A percentile compares a stretch with the other conserved stretches of the same genome.
Conservation (phyloP, 2,329 filamentous ascomycete species). For the Verticillium isaacii region DNA sequence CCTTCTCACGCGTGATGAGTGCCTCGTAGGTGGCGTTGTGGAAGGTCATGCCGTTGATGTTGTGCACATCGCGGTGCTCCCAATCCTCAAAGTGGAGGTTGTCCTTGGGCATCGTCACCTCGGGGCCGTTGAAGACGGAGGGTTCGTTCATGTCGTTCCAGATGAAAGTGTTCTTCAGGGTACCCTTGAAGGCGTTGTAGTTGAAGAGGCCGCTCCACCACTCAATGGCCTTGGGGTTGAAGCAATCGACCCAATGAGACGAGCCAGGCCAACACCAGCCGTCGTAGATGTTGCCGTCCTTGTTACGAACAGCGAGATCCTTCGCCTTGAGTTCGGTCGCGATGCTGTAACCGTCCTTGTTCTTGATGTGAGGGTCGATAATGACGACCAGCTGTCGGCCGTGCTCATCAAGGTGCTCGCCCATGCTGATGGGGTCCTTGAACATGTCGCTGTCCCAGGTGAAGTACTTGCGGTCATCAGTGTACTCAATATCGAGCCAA, state of each 20-base stretch:
- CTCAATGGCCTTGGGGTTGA: slow-evolving; percentile 83
- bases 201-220: slow-evolving; percentile 93
- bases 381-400: slow-evolving; percentile 90
- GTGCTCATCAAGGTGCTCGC: slow-evolving; percentile 77
- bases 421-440: slow-evolving; percentile 79
- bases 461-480: slow-evolving; percentile 96
- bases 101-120: slow-evolving; percentile 98
- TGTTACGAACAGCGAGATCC: slow-evolving; percentile 80
- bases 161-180: slow-evolving; percentile 80
- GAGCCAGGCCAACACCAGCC: slow-evolving; percentile 99
- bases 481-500: slow-evolving; percentile 98
- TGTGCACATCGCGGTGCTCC: slow-evolving; percentile 97
- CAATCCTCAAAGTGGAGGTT: slow-evolving; percentile 87
- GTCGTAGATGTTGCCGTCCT: slow-evolving; percentile 83
- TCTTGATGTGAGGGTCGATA: slow-evolving; percentile 98
- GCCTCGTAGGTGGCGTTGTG: slow-evolving; percentile 91
- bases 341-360: slow-evolving; percentile 70
- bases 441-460: slow-evolving; percentile 93
- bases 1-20: slow-evolving; percentile 77
- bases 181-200: slow-evolving; percentile 83
- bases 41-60: slow-evolving; percentile 91
- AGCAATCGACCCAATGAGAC: slow-evolving; percentile 93
- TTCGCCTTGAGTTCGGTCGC: slow-evolving; percentile 79
- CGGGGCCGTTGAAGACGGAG: slow-evolving; percentile 96
- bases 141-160: slow-evolving; percentile 99